Evolutionary conservation across 2,329 filamentous ascomycete genomes (phyloP).

Genomic region (Escovopsis weberi): DNA sequence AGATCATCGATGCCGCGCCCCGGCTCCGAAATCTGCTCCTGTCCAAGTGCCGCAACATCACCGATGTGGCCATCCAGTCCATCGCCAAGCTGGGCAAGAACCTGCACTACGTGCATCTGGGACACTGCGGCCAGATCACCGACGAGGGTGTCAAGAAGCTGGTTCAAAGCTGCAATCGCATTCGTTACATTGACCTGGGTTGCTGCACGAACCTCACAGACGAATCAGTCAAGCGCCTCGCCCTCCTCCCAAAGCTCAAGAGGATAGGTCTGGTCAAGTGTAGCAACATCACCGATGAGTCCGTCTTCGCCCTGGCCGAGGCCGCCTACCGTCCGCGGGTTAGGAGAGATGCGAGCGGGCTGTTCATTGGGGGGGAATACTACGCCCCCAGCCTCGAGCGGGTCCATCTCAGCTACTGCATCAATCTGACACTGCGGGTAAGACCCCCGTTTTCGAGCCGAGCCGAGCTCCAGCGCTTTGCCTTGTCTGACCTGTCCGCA

Average conservation of each 20-base stretch:
- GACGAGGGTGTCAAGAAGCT: slow-evolving; percentile 76
- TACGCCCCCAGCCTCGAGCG: slow-evolving; percentile 62
- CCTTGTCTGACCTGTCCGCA: slow-evolving; percentile 23
- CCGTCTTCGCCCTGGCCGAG: slow-evolving; percentile 70
- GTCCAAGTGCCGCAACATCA: slow-evolving; percentile 87
- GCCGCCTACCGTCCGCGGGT: slow-evolving; percentile 42
- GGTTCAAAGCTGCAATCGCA: slow-evolving; percentile 77
- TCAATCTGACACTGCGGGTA: slow-evolving; percentile 68
- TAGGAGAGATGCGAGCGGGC: slow-evolving; percentile 33
- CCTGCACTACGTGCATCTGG: slow-evolving; percentile 88
- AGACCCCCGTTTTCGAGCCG: slow-evolving; percentile 16
- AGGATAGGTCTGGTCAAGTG: slow-evolving; percentile 94
- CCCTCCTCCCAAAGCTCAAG: slow-evolving; percentile 80
- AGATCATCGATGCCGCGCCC: slow-evolving; percentile 74
- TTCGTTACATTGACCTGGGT: slow-evolving; percentile 94
- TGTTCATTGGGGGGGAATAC: slow-evolving; percentile 34
- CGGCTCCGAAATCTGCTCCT: slow-evolving; percentile 84
- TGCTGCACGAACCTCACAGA: slow-evolving; percentile 87
- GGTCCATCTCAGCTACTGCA: slow-evolving; percentile 92
- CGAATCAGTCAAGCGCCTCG: slow-evolving; percentile 67
- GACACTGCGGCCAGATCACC: slow-evolving; percentile 84
- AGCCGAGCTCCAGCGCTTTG: background rate
- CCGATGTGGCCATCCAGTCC: slow-evolving; percentile 71
- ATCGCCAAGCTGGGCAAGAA: slow-evolving; percentile 91
- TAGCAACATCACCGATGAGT: slow-evolving; percentile 73